A percentile compares a stretch with the other conserved stretches of the same genome.
Conservation (phyloP, 2,329 filamentous ascomycete genomes). For the Akanthomyces lecanii region DNA sequence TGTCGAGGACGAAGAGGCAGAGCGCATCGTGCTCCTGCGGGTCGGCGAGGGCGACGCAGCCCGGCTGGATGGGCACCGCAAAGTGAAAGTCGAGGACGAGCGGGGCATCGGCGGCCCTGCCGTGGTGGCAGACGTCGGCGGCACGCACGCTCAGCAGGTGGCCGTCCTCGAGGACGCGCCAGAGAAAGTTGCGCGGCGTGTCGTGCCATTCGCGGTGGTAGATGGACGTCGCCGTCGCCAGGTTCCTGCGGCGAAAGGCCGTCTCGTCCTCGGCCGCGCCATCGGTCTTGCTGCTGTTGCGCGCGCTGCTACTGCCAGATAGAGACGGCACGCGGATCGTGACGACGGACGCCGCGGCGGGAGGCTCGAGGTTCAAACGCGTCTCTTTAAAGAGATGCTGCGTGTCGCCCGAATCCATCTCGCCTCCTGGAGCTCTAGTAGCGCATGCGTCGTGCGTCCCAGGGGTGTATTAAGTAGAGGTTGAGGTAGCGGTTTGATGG, state of each 20-base stretch:
- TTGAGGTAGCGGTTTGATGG: not conserved
- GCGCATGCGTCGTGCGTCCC: not conserved
- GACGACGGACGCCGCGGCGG: constrained; percentile 64
- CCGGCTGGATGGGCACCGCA: constrained; percentile 64
- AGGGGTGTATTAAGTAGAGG: not conserved
- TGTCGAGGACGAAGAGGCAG: constrained; percentile 74
- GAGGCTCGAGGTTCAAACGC: constrained; percentile 74
- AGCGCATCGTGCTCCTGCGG: constrained; percentile 71
- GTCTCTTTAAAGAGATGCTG: constrained; percentile 80
- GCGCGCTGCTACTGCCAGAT: constrained; percentile 42
- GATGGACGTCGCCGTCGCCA: constrained; percentile 75
- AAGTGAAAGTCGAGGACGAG: constrained; percentile 77
- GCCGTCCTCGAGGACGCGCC: constrained; percentile 80
- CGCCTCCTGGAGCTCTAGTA: constrained; percentile 43
- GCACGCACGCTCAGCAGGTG: constrained; percentile 77
- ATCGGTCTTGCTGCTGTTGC: constrained; percentile 37
- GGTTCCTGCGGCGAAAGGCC: constrained; percentile 64
- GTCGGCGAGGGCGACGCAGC: constrained; percentile 81
- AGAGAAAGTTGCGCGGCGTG: constrained; percentile 81
- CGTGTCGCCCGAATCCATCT: constrained; percentile 60
- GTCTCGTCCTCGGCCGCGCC: constrained; percentile 61
- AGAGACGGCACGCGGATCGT: constrained; percentile 63
- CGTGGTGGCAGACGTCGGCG: constrained; percentile 71
- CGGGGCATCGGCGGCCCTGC: constrained; percentile 62
- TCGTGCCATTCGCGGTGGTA: constrained; percentile 75